Evolutionary conservation across 768 basidiomycete species (phyloP).

Genomic region (Hydnomerulius pinastri): DNA sequence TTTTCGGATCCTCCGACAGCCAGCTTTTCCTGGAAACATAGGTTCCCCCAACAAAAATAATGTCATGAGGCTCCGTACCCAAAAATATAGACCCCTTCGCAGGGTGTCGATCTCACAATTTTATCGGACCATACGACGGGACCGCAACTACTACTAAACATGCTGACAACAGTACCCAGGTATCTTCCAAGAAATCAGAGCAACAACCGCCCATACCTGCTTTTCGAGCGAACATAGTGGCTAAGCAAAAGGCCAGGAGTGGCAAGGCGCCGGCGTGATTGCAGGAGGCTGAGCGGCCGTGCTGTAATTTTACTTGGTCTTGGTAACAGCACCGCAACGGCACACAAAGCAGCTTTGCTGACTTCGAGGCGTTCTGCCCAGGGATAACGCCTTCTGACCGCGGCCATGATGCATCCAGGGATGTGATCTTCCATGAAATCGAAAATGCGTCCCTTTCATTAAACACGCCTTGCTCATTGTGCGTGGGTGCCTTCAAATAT

Average conservation of each 20-base stretch:
- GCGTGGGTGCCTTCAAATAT: conserved; percentile 3
- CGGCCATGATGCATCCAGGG: conserved; percentile 12
- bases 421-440: background rate
- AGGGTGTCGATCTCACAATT: background rate
- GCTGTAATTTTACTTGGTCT: too few species aligned
- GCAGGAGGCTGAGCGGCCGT: background rate
- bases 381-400: background rate
- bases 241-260: background rate
- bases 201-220: background rate
- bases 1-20: too few species aligned
- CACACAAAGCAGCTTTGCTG: too few species aligned
- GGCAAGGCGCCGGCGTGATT: background rate
- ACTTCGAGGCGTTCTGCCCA: background rate
- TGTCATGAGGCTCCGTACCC: too few species aligned
- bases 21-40: too few species aligned
- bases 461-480: conserved; percentile 10
- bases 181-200: background rate
- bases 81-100: too few species aligned
- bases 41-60: too few species aligned
- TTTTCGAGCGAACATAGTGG: too few species aligned
- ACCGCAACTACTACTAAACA: conserved; percentile 20
- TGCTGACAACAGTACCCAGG: conserved; percentile 5
- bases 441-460: background rate
- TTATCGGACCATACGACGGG: conserved; percentile 1
- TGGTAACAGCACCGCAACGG: background rate